Evolutionary conservation across 2,329 filamentous ascomycete species (phyloP).

Genomic region (Ophiosphaerella korrae): DNA sequence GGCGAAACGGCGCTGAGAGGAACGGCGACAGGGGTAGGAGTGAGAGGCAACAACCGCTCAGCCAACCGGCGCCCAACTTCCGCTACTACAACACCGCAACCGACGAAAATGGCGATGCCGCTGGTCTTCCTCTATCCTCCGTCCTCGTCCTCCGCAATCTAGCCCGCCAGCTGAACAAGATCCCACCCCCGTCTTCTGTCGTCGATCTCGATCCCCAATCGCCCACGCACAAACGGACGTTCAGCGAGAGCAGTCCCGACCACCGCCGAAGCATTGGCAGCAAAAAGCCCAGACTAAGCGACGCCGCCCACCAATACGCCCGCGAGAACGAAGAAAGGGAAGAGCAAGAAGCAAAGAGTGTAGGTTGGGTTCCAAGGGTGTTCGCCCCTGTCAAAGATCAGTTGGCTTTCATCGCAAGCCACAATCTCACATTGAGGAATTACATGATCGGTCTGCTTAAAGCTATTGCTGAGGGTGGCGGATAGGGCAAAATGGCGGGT

Average conservation of each 20-base stretch:
- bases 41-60: conserved; percentile 22
- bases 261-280: conserved; percentile 36
- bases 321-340: conserved; percentile 44
- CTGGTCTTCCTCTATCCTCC: conserved; percentile 78
- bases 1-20: conserved; percentile 19
- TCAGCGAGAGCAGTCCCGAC: conserved; percentile 34
- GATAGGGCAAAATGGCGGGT: conserved; percentile 12
- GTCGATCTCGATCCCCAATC: conserved; percentile 31
- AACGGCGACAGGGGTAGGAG: conserved; percentile 28
- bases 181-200: conserved; percentile 33
- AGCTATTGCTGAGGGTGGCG: conserved; percentile 42
- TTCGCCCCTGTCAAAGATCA: conserved; percentile 70
- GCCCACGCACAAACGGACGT: conserved; percentile 37
- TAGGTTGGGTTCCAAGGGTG: conserved; percentile 69
- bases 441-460: conserved; percentile 46
- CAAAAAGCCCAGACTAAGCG: conserved; percentile 51
- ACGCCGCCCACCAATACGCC: conserved; percentile 36
- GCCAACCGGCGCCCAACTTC: conserved; percentile 34
- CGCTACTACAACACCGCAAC: conserved; percentile 53
- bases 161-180: conserved; percentile 56
- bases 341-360: conserved; percentile 56
- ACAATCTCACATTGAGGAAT: conserved; percentile 59
- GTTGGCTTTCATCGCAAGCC: conserved; percentile 71
- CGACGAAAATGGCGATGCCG: conserved; percentile 63
- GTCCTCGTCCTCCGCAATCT: conserved; percentile 80